Conservation (phyloP, 2,329 filamentous ascomycete genomes). For the Lithohypha guttulata region DNA sequence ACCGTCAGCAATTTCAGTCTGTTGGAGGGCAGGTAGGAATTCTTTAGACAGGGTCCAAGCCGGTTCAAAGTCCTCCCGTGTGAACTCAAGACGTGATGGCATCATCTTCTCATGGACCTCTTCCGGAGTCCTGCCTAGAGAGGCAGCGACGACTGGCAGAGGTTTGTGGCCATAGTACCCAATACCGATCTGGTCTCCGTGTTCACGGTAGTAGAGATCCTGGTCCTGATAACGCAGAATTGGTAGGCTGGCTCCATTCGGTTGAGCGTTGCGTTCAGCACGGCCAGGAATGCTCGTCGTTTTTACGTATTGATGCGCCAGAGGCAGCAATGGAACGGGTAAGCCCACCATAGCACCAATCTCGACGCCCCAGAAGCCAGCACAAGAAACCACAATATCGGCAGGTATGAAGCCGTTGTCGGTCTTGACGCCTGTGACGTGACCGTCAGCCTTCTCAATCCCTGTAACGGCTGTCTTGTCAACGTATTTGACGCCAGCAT, state of each 20-base stretch:
- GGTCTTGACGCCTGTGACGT: conserved; percentile 48
- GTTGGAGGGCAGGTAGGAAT: conserved; percentile 42
- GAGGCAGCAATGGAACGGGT: conserved; percentile 47
- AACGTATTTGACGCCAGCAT: conserved; percentile 49
- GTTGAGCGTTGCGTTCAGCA: conserved; percentile 31
- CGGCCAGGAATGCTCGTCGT: conserved; percentile 43
- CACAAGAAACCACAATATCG: conserved; percentile 53
- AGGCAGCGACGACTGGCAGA: conserved; percentile 48
- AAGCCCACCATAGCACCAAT: conserved; percentile 51
- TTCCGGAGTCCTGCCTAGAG: conserved; percentile 43
- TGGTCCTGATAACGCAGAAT: conserved; percentile 54
- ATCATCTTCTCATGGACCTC: conserved; percentile 49
- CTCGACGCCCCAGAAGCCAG: conserved; percentile 57
- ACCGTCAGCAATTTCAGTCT: conserved; percentile 45
- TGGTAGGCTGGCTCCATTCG: conserved; percentile 44
- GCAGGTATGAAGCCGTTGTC: conserved; percentile 41
- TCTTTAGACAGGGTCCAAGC: conserved; percentile 49
- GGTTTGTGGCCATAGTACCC: conserved; percentile 55
- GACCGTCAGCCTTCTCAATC: conserved; percentile 39
- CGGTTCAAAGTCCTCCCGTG: conserved; percentile 47
- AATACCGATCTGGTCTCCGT: conserved; percentile 52
- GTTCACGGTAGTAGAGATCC: conserved; percentile 55
- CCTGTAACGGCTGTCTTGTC: conserved; percentile 48
- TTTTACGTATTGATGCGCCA: conserved; percentile 55
- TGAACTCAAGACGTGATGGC: conserved; percentile 53